phyloP scores from a whole-genome alignment of 192 early-diverging fungal species.

The Geosiphon pyriformis region DNA sequence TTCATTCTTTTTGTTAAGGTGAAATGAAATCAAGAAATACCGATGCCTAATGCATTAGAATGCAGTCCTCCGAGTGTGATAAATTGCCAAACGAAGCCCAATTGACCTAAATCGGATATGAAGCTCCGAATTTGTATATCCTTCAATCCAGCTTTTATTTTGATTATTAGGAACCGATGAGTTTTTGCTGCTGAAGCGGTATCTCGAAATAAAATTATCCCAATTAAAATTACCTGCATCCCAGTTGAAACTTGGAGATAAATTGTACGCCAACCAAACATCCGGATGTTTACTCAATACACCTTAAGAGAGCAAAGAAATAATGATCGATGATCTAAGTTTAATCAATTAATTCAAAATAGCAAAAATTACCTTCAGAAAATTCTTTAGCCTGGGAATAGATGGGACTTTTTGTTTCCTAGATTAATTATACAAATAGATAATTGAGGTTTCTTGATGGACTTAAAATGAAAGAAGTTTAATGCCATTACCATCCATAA shows the following conservation, averaged over 20 bases:
- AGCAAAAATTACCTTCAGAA: slow-evolving; percentile 41
- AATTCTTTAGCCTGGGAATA: slow-evolving; percentile 89
- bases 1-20: too few species aligned
- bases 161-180: not conserved
- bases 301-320: too few species aligned
- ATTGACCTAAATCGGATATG: slow-evolving; percentile 73
- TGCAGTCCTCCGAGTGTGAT: slow-evolving; percentile 96
- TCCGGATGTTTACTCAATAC: slow-evolving; percentile 76
- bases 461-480: slow-evolving; percentile 38
- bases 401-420: slow-evolving; percentile 96
- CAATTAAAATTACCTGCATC: slow-evolving; percentile 36
- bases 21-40: too few species aligned
- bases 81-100: slow-evolving; percentile 98
- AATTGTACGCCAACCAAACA: slow-evolving; percentile 90
- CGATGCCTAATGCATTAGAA: slow-evolving; percentile 80
- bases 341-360: not conserved
- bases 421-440: too few species aligned
- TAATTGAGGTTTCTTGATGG: slow-evolving; percentile 85
- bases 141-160: slow-evolving; percentile 70
- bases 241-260: slow-evolving; percentile 98
- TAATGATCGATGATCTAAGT: not conserved
- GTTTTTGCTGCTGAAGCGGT: not conserved
- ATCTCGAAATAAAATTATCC: not conserved
- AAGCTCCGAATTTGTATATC: slow-evolving; percentile 86
- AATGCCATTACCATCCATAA: too few species aligned